Evolutionary conservation across 306 rosid species (phyloP), one percentile per base, ranked within the genome.

Genomic region (Bauhinia variegata): DNA sequence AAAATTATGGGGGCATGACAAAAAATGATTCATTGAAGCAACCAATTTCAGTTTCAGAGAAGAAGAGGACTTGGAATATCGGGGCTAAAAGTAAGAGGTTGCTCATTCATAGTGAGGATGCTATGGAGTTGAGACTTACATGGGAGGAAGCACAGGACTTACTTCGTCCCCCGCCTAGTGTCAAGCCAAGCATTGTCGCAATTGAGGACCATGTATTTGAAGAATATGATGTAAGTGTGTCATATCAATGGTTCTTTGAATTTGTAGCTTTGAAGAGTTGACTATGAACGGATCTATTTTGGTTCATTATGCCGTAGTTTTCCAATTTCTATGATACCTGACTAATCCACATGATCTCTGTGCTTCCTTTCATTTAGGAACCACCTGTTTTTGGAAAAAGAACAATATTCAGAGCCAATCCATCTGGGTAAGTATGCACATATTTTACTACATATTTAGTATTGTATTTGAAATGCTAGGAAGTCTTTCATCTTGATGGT

Each of bases 131-230:
- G 68, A 85, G 88, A 76, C 84, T 93, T 64, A 93, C 99, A 47
- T 93, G 99, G 99, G 96, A 90, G 83, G 99, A 93, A 83, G 97
- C 97, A 51, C 99, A 90, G 66, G 96, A 93, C 75, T 91, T 93
- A 75, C 97, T 93, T 68, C 96, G 99, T 60, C 99, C 99, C 0
- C 95, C 99, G 0, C 89, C 95, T 8, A 73, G 80, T 77, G 95
- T 79, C 76, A 74, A 75, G 47, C 99, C 96, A 33, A 93, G 86
- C 84, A 78, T 90, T 61, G 90, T 93, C 44, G 82, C 86, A 28
- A 82, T 93, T 41, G 99, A 90, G 70, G 97, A 90, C 78, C 95
- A 90, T 72, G 85, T 83, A 69, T 85, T 93, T 38, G 99, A 93
- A 79, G 99, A 93, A 76, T 93, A 90, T n/a, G 91, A 93, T 77